Evolutionary conservation across 768 basidiomycete genomes (phyloP).

Genomic region (Floccularia luteovirens): DNA sequence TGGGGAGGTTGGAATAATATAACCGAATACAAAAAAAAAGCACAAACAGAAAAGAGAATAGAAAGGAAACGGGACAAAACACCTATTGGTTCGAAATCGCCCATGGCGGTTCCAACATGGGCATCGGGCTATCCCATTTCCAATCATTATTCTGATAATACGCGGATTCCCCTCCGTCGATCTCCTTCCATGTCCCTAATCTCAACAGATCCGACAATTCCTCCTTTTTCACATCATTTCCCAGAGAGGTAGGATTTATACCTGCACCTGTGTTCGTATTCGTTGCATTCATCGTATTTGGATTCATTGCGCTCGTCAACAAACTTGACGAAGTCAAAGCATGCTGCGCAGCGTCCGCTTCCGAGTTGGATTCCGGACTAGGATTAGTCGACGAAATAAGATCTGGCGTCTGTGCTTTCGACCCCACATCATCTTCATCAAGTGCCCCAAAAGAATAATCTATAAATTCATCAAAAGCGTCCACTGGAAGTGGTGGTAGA

Average conservation of each 20-base stretch:
- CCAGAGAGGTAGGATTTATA: conserved; percentile 11
- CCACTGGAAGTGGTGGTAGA: conserved; percentile 20
- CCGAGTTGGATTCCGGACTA: conserved; percentile 70
- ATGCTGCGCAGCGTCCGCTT: conserved; percentile 43
- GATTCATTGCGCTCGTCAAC: too few relatives aligned
- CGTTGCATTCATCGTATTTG: too few relatives aligned
- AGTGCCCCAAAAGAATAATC: conserved; percentile 58
- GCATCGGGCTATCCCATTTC: conserved; percentile 73
- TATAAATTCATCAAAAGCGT: conserved; percentile 55
- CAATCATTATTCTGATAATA: conserved; percentile 56
- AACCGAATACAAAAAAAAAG: conserved; percentile 17
- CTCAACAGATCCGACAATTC: conserved; percentile 48
- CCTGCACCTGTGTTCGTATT: too few relatives aligned
- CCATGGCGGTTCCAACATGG: conserved; percentile 62
- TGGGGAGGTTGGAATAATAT: conserved; percentile 26
- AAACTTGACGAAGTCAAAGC: conserved; percentile 15
- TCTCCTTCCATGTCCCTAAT: conserved; percentile 57
- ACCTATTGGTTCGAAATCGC: conserved; percentile 56
- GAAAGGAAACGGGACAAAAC: conserved; percentile 26
- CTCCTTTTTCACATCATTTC: conserved; percentile 50
- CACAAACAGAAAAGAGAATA: conserved; percentile 11
- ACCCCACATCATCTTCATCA: conserved; percentile 52
- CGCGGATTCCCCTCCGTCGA: conserved; percentile 69
- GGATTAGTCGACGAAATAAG: conserved; percentile 62
- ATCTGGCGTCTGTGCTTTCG: conserved; percentile 71